These are phyloP conservation scores for Leccinum subrobustum DNA, from an alignment of 1,284 basidiomycete species.

Conservation along the genomic window DNA sequence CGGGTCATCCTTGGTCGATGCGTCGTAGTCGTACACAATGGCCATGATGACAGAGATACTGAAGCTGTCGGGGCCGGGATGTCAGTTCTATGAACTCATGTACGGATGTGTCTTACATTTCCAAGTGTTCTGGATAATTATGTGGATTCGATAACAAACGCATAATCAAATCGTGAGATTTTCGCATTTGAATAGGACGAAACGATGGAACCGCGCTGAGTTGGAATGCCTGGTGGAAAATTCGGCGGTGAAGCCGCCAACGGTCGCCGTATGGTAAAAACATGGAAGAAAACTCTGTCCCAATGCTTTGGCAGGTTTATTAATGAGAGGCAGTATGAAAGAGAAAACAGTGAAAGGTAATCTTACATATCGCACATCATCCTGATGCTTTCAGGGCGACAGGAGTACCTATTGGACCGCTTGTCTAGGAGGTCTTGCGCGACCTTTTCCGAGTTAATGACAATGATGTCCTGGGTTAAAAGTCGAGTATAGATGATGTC, in stretches of 20 bases:
- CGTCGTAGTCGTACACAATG: conserved; percentile 26
- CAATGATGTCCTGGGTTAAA: conserved; percentile 14
- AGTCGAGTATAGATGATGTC: conserved; percentile 23
- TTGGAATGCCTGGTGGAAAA: conserved; percentile 30
- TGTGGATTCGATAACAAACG: conserved; percentile 6
- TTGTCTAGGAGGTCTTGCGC: conserved; percentile 23
- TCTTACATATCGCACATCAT: too few species aligned
- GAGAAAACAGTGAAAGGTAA: too few species aligned
- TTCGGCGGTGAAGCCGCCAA: conserved; percentile 28
- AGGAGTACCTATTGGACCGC: conserved; percentile 8
- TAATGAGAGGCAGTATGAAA: not conserved
- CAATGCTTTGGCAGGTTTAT: conserved; percentile 12
- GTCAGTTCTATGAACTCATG: not conserved
- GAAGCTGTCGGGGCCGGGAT: conserved; percentile 4
- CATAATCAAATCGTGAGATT: conserved; percentile 20
- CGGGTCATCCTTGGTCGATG: conserved; percentile 18
- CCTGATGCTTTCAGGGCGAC: not conserved
- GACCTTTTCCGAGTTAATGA: conserved; percentile 27
- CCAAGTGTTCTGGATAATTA: conserved; percentile 17
- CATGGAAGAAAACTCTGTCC: conserved; percentile 20
- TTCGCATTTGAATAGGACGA: conserved; percentile 22
- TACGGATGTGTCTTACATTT: conserved; percentile 12
- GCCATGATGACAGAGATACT: too few species aligned
- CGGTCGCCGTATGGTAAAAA: conserved; percentile 26
- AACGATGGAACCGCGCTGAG: conserved; percentile 16